Evolutionary conservation across 2,329 filamentous ascomycete species (phyloP), one percentile per base, ranked within the genome.

Genomic region (Arthrobotrys megalospora): DNA sequence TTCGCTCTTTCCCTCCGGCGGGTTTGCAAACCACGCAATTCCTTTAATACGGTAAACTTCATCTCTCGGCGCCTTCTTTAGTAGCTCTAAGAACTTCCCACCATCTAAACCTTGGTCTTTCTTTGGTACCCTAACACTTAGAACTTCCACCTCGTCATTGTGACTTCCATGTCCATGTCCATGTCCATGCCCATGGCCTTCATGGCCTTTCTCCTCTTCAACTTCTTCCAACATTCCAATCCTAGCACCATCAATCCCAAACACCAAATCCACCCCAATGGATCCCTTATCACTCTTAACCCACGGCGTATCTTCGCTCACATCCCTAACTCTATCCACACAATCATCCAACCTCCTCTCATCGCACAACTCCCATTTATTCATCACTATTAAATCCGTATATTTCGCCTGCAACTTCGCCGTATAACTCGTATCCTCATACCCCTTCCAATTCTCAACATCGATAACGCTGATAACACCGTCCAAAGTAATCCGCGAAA

Each of bases 31-130:
- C 83, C 87, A 87, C 6, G 91, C 80, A 3, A 91, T 86, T 0
- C 89, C 93, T 84, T 99, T 99, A 84, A 99, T 98, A 70, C 96
- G 90, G 85, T 98, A 99, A 8, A 97, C 90, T 83, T 98, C 94
- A 80, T 99, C 96, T 83, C 96, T 97, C 0, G 94, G 92, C 0
- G 95, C 92, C 0, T 89, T 85, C 55, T 88, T 86, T 36, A 98
- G 88, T 1, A 98, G 86, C 8, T 86, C 85, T 71, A 90, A 87
- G 6, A 97, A 87, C 80, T 91, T 86, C 14, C 84, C 82, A 24
- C 89, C 89, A 87, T 50, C 84, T 82, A 82, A 86, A 81, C 83
- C 81, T 80, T 80, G 36, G 11, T 76, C 69, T 32, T 70, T 70
- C 58, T 77, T 81, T 6, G 81, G 80, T 7, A 83, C 67, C 34